phyloP scores from a whole-genome alignment of 2,329 filamentous ascomycete genomes.

The Penicillium crustosum region DNA sequence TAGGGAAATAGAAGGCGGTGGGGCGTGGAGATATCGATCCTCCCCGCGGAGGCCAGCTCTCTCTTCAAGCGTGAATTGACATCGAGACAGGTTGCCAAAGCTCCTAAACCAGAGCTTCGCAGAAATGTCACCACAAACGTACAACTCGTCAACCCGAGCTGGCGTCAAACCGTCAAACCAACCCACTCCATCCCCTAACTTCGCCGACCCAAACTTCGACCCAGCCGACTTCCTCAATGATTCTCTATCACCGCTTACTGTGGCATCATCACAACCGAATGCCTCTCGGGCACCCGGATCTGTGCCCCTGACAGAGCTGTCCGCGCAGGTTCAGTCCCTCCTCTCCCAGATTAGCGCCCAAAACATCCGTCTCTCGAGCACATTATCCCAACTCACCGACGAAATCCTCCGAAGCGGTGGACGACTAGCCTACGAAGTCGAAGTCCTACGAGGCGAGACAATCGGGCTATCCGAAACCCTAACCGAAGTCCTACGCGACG shows the following conservation, averaged over 20 bases:
- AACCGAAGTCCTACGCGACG: constrained; percentile 67
- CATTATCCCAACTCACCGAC: constrained; percentile 85
- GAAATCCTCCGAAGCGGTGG: constrained; percentile 89
- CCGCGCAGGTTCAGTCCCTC: constrained; percentile 77
- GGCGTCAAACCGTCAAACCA: constrained; percentile 35
- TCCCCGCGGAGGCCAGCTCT: constrained; percentile 13
- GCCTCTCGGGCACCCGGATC: constrained; percentile 44
- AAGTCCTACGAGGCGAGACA: constrained; percentile 86
- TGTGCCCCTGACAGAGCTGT: constrained; percentile 71
- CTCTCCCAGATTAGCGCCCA: constrained; percentile 86
- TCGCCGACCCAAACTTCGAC: constrained; percentile 75
- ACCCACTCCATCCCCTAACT: constrained; percentile 59
- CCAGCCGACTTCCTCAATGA: constrained; percentile 82
- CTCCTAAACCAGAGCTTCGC: background rate
- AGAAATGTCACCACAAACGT: constrained; percentile 23
- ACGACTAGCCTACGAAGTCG: constrained; percentile 88
- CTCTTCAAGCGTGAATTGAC: background rate
- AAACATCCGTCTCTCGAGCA: constrained; percentile 76
- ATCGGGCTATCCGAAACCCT: constrained; percentile 76
- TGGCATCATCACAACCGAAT: constrained; percentile 46
- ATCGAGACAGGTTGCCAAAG: background rate
- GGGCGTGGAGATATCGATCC: constrained; percentile 7
- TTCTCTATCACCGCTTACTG: constrained; percentile 66
- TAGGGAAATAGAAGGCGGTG: constrained; percentile 7
- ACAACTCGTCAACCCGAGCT: constrained; percentile 24